Evolutionary conservation across 208 protist species (phyloP), one percentile per base, ranked within the genome.

Genomic region (Tritrichomonas musculus): DNA sequence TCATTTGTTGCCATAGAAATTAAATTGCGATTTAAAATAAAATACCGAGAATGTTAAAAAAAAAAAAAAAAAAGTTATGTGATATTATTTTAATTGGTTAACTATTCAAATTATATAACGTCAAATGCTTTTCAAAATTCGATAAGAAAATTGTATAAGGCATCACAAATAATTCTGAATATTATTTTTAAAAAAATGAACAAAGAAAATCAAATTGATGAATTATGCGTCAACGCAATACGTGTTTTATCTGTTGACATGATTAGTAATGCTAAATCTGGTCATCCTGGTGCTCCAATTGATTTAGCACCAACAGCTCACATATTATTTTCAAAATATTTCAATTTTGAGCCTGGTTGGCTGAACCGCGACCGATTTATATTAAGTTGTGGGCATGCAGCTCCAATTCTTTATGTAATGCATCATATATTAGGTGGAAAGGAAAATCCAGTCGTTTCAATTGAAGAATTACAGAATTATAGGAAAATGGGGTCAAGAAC

Each of bases 311-410:
- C 98, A 47, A 96, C 98, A 60, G 96, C 97, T 13, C 94, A 99
- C 94, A 39, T 94, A 20, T 49, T 96, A 25, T 96, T 92, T 93
- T 96, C 96, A 0, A 95, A 98, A 69, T 95, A 98, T 93, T 96
- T 99, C 94, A 97, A 97, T 82, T 99, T 98, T 95, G 96, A 98
- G 95, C 97, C 97, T 9, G 93, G 96, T 5, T 99, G 98, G 98
- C 41, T 96, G 25, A 98, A 99, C 95, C 97, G 99, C 94, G 99
- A 99, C 95, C 97, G 98, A 93, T 99, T 99, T 94, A 97, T 99
- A 30, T 96, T 99, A 22, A 99, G 97, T 53, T 99, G 99, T 94
- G 99, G 99, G n/a, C 99, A 99, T 96, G 99, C 96, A 25, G 99
- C 97, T 94, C 96, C 98, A 33, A 96, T 99, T 41, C 96, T 98